Percentiles rank a stretch among this genome's conserved stretches.
These are phyloP conservation scores for Xanthoconium purpureum DNA, from an alignment of 768 basidiomycete genomes.

Conservation along the genomic window DNA sequence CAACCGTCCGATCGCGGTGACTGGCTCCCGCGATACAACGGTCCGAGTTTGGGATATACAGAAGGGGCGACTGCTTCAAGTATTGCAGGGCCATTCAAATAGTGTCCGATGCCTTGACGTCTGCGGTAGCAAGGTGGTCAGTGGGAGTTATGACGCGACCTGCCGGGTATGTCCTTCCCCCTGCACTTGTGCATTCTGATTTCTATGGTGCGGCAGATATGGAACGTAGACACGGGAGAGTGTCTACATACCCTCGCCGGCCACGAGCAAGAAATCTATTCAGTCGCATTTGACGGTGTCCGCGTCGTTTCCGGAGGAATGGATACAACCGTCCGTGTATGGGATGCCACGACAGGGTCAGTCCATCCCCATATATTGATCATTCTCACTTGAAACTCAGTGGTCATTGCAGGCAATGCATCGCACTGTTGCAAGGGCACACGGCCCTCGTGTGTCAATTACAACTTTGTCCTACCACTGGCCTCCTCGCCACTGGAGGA, in stretches of 20 bases:
- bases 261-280: slow-evolving; percentile 87
- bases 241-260: slow-evolving; percentile 81
- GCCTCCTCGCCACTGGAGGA: slow-evolving; percentile 73
- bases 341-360: slow-evolving; percentile 85
- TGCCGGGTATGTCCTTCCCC: slow-evolving; percentile 56
- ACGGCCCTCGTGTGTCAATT: slow-evolving; percentile 91
- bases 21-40: slow-evolving; percentile 84
- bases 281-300: slow-evolving; percentile 85
- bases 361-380: slow-evolving; percentile 22
- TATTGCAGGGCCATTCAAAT: slow-evolving; percentile 71
- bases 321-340: slow-evolving; percentile 90
- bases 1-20: slow-evolving; percentile 83
- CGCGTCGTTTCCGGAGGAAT: slow-evolving; percentile 83
- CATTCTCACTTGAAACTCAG: background rate
- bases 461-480: slow-evolving; percentile 59
- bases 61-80: slow-evolving; percentile 59
- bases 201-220: slow-evolving; percentile 50
- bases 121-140: slow-evolving; percentile 77
- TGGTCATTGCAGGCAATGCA: slow-evolving; percentile 55
- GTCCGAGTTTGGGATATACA: slow-evolving; percentile 94
- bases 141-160: slow-evolving; percentile 90
- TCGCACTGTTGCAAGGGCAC: slow-evolving; percentile 86
- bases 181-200: background rate
- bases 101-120: slow-evolving; percentile 91
- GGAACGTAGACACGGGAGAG: slow-evolving; percentile 87